Evolutionary conservation across 2,329 filamentous ascomycete species (phyloP).

Genomic region (Kalmusia sp.): DNA sequence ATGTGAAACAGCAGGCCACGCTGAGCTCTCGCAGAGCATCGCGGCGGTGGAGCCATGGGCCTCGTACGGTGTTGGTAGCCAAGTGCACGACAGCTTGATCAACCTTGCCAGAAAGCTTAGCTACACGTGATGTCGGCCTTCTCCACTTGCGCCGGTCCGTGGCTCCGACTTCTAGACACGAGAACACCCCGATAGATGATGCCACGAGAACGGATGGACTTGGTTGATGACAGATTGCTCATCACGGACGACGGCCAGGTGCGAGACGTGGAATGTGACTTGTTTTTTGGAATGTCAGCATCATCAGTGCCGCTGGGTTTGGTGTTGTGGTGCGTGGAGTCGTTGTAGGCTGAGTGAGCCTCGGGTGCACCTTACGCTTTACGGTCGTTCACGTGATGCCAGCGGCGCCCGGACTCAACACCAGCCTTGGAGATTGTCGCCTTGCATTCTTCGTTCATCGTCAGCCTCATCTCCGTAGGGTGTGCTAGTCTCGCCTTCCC

Average conservation of each 20-base stretch:
- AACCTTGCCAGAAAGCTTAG: not conserved
- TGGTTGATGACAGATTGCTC: no score
- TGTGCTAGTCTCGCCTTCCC: not conserved
- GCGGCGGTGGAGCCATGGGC: not conserved
- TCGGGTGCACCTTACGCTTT: no score
- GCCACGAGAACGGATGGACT: no score
- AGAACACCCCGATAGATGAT: no score
- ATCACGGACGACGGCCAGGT: no score
- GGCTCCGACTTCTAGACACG: no score
- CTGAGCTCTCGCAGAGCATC: not conserved
- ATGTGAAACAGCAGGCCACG: not conserved
- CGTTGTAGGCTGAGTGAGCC: no score
- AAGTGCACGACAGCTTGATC: not conserved
- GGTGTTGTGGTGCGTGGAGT: no score
- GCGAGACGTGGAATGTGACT: no score
- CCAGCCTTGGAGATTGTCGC: not conserved
- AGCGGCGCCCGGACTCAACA: not conserved
- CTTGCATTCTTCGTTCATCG: not conserved
- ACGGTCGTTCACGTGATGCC: not conserved
- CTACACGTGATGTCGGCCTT: not conserved
- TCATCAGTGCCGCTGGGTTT: no score
- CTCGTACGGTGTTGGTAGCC: not conserved
- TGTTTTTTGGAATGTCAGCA: no score
- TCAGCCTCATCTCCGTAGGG: slow-evolving; percentile 1
- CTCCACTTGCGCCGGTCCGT: not conserved